Percentiles rank a stretch among this genome's conserved stretches.
Conservation (phyloP, 495 filamentous ascomycete species). For the Penicillium subrubescens region DNA sequence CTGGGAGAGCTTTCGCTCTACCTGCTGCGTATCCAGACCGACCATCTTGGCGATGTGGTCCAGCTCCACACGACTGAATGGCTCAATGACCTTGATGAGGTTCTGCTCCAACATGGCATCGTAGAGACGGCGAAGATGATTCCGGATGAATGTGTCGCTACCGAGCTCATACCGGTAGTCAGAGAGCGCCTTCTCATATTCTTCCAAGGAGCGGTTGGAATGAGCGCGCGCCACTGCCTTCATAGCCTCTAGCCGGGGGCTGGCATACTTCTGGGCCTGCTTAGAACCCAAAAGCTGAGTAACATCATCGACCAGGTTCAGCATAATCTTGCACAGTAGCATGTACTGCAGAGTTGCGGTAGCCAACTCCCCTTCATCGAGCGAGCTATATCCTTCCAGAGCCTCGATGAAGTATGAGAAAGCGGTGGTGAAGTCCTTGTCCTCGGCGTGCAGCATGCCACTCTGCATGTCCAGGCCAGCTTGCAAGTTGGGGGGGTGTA, state of each 20-base stretch:
- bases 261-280: constrained; percentile 93
- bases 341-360: constrained; percentile 97
- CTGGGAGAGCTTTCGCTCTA: constrained; percentile 95
- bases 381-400: constrained; percentile 91
- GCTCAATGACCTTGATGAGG: constrained; percentile 98
- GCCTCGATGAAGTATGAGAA: constrained; percentile 99
- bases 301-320: constrained; percentile 95
- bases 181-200: constrained; percentile 90
- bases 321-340: constrained; percentile 99
- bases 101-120: constrained; percentile 99
- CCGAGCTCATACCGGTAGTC: constrained; percentile 90
- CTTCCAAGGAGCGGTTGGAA: constrained; percentile 88
- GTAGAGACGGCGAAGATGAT: constrained; percentile 90
- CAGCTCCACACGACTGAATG: constrained; percentile 95
- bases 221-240: constrained; percentile 96
- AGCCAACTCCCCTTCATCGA: constrained; percentile 83
- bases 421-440: constrained; percentile 97
- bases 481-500: constrained; percentile 96
- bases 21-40: constrained; percentile 91
- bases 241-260: constrained; percentile 94
- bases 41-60: constrained; percentile 97
- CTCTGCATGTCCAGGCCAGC: constrained; percentile 98
- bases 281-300: constrained; percentile 89
- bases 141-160: constrained; percentile 90
- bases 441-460: constrained; percentile 96